A percentile compares a stretch with the other conserved stretches of the same genome.
Conservation (phyloP, 139 green algal species). For the Tetradesmus obliquus region DNA sequence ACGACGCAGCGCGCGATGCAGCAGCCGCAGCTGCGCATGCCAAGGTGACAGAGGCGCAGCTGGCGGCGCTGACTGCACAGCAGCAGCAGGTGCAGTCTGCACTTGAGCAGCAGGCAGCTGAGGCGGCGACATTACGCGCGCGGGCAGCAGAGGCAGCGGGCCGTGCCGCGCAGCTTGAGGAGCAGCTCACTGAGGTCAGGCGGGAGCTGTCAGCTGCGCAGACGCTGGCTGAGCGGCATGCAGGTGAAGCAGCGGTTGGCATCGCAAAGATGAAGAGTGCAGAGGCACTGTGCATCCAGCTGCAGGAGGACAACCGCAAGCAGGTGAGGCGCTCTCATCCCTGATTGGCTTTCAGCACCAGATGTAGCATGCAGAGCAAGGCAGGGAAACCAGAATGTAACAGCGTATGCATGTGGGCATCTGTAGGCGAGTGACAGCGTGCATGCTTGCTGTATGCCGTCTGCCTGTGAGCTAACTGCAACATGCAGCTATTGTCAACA, state of each 20-base stretch:
- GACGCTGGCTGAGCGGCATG: not conserved
- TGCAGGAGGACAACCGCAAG: slow-evolving; percentile 12
- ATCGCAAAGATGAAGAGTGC: not conserved
- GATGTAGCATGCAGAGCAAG: not conserved
- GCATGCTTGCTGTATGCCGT: too few species aligned
- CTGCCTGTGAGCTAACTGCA: not conserved
- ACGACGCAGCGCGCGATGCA: not conserved
- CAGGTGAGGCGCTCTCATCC: not conserved
- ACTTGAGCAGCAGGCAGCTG: slow-evolving; percentile 5
- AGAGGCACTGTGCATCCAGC: slow-evolving; percentile 8
- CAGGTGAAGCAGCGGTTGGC: not conserved
- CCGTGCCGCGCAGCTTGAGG: not conserved
- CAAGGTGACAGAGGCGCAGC: not conserved
- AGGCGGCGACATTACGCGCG: not conserved
- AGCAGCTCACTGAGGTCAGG: not conserved
- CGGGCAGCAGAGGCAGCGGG: not conserved
- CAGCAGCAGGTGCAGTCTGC: not conserved
- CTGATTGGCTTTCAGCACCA: not conserved
- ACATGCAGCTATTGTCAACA: not conserved
- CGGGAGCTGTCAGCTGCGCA: not conserved
- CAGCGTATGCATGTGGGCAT: too few species aligned
- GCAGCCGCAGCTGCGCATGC: not conserved
- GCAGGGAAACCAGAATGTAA: not conserved
- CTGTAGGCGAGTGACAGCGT: too few species aligned
- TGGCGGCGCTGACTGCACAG: not conserved